phyloP scores from a whole-genome alignment of 2,329 filamentous ascomycete genomes.

The Salinomyces thailandicus region DNA sequence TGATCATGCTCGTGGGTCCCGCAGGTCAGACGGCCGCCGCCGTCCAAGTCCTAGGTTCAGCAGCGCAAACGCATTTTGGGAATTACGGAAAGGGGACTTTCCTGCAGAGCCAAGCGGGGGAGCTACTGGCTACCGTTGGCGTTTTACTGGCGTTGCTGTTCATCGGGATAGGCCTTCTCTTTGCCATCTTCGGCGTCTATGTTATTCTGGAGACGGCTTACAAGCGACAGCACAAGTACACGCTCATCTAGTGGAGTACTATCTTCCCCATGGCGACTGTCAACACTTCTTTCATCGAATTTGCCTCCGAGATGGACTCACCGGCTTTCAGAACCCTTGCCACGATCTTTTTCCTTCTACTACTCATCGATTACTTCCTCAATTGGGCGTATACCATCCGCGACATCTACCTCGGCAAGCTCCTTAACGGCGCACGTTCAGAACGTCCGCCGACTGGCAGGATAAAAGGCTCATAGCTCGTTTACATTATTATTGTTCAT shows the following conservation, averaged over 20 bases:
- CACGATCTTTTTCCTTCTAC: conserved; percentile 6
- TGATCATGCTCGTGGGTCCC: conserved; percentile 13
- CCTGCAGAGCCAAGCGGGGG: conserved; percentile 5
- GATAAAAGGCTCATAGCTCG: background rate
- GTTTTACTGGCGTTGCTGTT: conserved; percentile 8
- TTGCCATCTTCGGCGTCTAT: conserved; percentile 8
- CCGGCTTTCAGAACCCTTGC: conserved; percentile 11
- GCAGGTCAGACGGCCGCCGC: conserved; percentile 11
- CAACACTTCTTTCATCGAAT: conserved; percentile 8
- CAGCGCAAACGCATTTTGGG: conserved; percentile 10
- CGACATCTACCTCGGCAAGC: conserved; percentile 8
- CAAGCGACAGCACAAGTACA: conserved; percentile 7
- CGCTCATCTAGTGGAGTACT: conserved; percentile 12
- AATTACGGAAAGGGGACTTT: conserved; percentile 13
- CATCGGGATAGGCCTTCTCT: conserved; percentile 10
- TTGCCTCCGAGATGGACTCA: conserved; percentile 10
- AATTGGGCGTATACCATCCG: conserved; percentile 9
- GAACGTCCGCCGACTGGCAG: background rate
- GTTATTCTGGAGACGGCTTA: conserved; percentile 5
- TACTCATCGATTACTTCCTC: conserved; percentile 9
- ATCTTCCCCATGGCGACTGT: conserved; percentile 15
- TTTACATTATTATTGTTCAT: too few species aligned
- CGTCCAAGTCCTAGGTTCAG: conserved; percentile 8
- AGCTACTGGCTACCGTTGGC: conserved; percentile 3
- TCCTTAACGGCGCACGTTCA: conserved; percentile 6